These are phyloP conservation scores for Leucocoprinus birnbaumii DNA, from an alignment of 768 basidiomycete genomes.

Conservation along the genomic window DNA sequence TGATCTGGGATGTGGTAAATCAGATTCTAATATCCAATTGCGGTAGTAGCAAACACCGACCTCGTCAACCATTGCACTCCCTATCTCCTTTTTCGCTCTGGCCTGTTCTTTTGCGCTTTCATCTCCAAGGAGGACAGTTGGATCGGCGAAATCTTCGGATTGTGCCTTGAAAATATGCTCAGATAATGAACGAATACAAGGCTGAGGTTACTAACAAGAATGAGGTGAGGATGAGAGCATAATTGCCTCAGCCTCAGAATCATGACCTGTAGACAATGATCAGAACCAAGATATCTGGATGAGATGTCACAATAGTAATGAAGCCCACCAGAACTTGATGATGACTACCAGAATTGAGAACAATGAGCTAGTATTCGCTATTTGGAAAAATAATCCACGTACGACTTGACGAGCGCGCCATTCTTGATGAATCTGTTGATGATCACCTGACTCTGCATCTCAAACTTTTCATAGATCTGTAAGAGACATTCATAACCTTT, in stretches of 20 bases:
- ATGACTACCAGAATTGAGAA: slow-evolving; percentile 32
- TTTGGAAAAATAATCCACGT: slow-evolving; percentile 19
- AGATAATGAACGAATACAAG: not conserved
- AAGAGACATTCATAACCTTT: not conserved
- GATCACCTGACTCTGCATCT: slow-evolving; percentile 49
- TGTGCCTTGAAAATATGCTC: slow-evolving; percentile 7
- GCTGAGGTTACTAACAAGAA: slow-evolving; percentile 42
- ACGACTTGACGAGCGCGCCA: slow-evolving; percentile 74
- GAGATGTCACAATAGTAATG: no score
- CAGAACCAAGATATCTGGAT: no score
- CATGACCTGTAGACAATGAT: slow-evolving; percentile 47
- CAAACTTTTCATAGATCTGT: slow-evolving; percentile 58
- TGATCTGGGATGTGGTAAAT: slow-evolving; percentile 9
- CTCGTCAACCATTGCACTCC: slow-evolving; percentile 34
- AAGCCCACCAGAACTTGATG: slow-evolving; percentile 43
- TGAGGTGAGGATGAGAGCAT: slow-evolving; percentile 70
- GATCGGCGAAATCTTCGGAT: slow-evolving; percentile 44
- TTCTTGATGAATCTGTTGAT: slow-evolving; percentile 60
- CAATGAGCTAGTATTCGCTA: not conserved
- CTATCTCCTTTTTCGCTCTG: slow-evolving; percentile 50
- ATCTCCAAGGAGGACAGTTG: slow-evolving; percentile 42
- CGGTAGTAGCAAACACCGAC: slow-evolving; percentile 20
- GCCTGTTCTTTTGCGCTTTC: slow-evolving; percentile 54
- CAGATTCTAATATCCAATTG: not conserved
- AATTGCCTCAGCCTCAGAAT: slow-evolving; percentile 75